These are phyloP conservation scores for Bacidia rubella DNA, from an alignment of 495 filamentous ascomycete genomes.

Conservation along the genomic window DNA sequence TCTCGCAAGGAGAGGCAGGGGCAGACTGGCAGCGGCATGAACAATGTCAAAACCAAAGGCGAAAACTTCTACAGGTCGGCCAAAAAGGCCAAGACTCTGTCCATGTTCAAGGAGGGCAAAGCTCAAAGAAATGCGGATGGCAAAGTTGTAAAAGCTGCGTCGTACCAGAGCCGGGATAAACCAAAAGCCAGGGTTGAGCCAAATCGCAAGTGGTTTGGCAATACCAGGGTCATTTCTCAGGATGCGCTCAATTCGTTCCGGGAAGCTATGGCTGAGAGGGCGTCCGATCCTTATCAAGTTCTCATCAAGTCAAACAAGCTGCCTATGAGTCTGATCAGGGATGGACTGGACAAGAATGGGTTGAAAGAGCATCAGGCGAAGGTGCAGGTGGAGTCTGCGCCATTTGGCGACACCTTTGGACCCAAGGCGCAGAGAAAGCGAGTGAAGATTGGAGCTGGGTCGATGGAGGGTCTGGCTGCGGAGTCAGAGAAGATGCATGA, in stretches of 20 bases:
- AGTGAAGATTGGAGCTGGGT: slow-evolving; percentile 71
- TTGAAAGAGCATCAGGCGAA: slow-evolving; percentile 88
- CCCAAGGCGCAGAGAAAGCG: slow-evolving; percentile 87
- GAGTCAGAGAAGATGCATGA: slow-evolving; percentile 66
- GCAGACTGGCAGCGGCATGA: slow-evolving; percentile 70
- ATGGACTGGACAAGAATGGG: slow-evolving; percentile 55
- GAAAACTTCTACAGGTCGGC: slow-evolving; percentile 90
- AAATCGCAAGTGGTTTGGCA: slow-evolving; percentile 78
- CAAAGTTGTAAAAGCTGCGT: slow-evolving; percentile 66
- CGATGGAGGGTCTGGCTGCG: slow-evolving; percentile 67
- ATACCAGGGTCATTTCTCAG: slow-evolving; percentile 55
- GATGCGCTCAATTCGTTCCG: slow-evolving; percentile 68
- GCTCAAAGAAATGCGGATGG: slow-evolving; percentile 62
- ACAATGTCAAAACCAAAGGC: slow-evolving; percentile 82
- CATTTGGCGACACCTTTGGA: slow-evolving; percentile 83
- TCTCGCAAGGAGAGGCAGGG: slow-evolving; percentile 68
- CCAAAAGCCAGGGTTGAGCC: slow-evolving; percentile 86
- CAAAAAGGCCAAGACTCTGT: slow-evolving; percentile 76
- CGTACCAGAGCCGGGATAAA: slow-evolving; percentile 64
- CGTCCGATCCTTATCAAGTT: slow-evolving; percentile 81
- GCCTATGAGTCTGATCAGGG: slow-evolving; percentile 67
- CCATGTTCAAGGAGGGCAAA: slow-evolving; percentile 76
- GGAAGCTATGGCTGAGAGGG: slow-evolving; percentile 80
- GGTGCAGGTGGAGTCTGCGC: slow-evolving; percentile 75
- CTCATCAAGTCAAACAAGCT: slow-evolving; percentile 90